phyloP scores from a whole-genome alignment of 1,284 basidiomycete genomes.

The Athelia psychrophila region DNA sequence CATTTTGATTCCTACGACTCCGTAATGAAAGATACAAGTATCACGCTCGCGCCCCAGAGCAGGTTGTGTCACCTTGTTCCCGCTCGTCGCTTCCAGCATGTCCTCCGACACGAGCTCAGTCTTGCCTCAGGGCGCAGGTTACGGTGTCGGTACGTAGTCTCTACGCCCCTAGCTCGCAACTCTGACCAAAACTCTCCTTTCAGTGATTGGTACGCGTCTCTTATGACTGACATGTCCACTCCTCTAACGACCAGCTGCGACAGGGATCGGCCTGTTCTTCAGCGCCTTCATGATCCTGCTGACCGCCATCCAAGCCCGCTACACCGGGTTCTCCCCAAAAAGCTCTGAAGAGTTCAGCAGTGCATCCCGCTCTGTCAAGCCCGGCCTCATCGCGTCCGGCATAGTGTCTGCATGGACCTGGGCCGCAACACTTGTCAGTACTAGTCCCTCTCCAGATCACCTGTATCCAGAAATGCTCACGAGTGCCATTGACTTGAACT shows the following conservation, averaged over 20 bases:
- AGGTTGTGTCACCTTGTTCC: too few relatives aligned
- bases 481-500: conserved; percentile 17
- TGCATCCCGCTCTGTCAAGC: conserved; percentile 80
- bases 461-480: conserved; percentile 2
- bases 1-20: too few relatives aligned
- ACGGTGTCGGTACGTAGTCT: conserved; percentile 72
- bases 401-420: conserved; percentile 88
- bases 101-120: conserved; percentile 16
- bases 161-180: too few relatives aligned
- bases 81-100: too few relatives aligned
- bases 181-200: too few relatives aligned
- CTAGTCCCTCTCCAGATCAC: background rate
- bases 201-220: conserved; percentile 45
- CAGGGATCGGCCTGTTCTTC: conserved; percentile 84
- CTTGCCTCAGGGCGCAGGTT: conserved; percentile 70
- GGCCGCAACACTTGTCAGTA: conserved; percentile 67
- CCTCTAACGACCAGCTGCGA: background rate
- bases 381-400: conserved; percentile 87
- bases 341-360: conserved; percentile 81
- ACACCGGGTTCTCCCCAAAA: conserved; percentile 71
- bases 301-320: conserved; percentile 68
- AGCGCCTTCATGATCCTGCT: conserved; percentile 72
- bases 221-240: background rate
- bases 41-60: too few relatives aligned
- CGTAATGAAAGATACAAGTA: too few relatives aligned